Evolutionary conservation across 2,329 filamentous ascomycete genomes (phyloP).

Genomic region (Emmonsiellopsis sp.): DNA sequence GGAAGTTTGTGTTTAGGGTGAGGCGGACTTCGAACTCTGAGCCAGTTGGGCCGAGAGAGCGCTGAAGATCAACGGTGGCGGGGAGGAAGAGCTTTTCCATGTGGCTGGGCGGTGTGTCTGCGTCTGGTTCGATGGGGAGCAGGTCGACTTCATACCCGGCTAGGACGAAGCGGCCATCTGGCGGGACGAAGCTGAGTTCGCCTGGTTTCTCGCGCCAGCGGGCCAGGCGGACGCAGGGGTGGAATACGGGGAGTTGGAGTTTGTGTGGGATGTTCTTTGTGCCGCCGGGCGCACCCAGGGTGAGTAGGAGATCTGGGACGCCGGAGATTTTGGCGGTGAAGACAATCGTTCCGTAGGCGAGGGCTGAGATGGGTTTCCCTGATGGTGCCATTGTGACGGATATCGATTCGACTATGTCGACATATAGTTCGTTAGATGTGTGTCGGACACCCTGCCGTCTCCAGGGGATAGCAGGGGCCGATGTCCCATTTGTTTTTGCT

Average conservation of each 20-base stretch:
- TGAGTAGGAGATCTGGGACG: constrained; percentile 79
- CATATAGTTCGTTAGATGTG: constrained; percentile 94
- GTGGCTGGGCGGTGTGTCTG: constrained; percentile 44
- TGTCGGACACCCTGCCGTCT: constrained; percentile 84
- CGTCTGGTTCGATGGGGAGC: constrained; percentile 58
- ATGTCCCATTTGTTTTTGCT: constrained; percentile 21
- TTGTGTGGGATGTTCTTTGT: constrained; percentile 64
- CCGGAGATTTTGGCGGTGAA: constrained; percentile 95
- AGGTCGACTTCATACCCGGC: constrained; percentile 92
- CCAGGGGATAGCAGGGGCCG: constrained; percentile 65
- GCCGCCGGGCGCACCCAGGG: constrained; percentile 70
- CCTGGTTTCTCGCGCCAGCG: constrained; percentile 83
- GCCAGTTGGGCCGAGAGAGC: constrained; percentile 63
- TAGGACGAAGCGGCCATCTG: constrained; percentile 86
- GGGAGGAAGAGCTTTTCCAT: constrained; percentile 67
- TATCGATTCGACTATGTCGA: constrained; percentile 86
- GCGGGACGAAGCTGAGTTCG: constrained; percentile 90
- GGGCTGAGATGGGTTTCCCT: constrained; percentile 74
- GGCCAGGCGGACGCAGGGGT: constrained; percentile 86
- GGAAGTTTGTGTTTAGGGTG: constrained; percentile 59
- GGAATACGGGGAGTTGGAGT: constrained; percentile 85
- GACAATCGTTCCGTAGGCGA: constrained; percentile 84
- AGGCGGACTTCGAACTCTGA: constrained; percentile 85
- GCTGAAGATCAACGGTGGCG: constrained; percentile 71
- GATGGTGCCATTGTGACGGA: constrained; percentile 84